Evolutionary conservation across 1,139 yeast genomes (phyloP).

Genomic region (Suhomyces wounanorum): DNA sequence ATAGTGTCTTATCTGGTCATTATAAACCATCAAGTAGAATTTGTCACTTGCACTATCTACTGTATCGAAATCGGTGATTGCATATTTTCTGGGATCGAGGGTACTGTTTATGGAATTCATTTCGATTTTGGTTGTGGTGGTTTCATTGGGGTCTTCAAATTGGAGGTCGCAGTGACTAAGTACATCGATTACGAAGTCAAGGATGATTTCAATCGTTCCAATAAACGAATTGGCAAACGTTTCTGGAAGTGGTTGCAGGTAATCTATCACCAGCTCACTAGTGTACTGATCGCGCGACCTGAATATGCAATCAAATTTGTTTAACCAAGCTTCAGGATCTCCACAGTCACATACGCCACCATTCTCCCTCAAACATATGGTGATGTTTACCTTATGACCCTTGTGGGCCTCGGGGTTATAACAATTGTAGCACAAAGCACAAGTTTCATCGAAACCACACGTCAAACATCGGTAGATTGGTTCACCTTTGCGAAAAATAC

Average conservation of each 20-base stretch:
- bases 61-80: constrained; percentile 18
- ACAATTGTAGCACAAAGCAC: constrained; percentile 83
- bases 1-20: constrained; percentile 77
- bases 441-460: constrained; percentile 83
- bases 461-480: constrained; percentile 83
- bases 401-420: constrained; percentile 68
- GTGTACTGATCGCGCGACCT: constrained; percentile 12
- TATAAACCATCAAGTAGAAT: constrained; percentile 66
- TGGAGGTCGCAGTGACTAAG: constrained; percentile 50
- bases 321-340: constrained; percentile 61
- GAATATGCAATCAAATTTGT: constrained; percentile 35
- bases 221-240: constrained; percentile 37
- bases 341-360: constrained; percentile 85
- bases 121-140: constrained; percentile 24
- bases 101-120: constrained; percentile 30
- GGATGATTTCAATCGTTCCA: constrained; percentile 51
- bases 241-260: constrained; percentile 30
- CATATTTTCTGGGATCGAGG: constrained; percentile 37
- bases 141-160: constrained; percentile 29
- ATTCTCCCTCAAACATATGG: constrained; percentile 74
- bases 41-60: constrained; percentile 50
- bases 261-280: neutral
- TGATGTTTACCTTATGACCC: constrained; percentile 75
- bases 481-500: constrained; percentile 79
- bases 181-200: constrained; percentile 80